Base-by-base conservation (phyloP, 768 basidiomycete species). In the Leccinum disarticulatum region DNA sequence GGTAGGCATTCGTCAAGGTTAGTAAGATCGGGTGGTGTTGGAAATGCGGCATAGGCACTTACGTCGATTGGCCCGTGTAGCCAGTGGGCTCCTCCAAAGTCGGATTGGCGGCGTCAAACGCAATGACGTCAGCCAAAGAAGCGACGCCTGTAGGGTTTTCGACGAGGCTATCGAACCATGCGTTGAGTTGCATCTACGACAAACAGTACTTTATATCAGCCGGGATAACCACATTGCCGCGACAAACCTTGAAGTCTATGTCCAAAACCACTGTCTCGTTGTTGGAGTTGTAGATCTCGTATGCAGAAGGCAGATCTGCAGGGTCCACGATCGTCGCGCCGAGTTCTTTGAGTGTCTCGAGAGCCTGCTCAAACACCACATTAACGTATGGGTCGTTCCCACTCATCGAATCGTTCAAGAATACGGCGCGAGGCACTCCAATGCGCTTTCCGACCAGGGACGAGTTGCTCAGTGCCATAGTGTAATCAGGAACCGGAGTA, bases 281-380 rank as follows among this genome's bases (percentile, higher is more conserved):
- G 14, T 79, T 78, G 0, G 81, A 81, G 3, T 64, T 60, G 19
- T 77, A 64, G 11, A 84, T 77, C 55, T 83, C 84, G 1, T 79
- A 76, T 3, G 81, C 82, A 28, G 81, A 81, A 0, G 86, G 84
- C 27, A 88, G 68, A 66, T 87, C 83, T 3, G 86, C 84, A 1
- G 86, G 85, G 65, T 89, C 87, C 4, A 88, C 76, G 14, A 88
- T 74, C 1, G 80, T 77, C 19, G 80, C 80, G 11, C 80, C 81
- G 5, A 81, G 73, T 1, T 56, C 54, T 25, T 70, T 65, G 33
- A 81, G 68, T 2, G 70, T 73, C 58, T 73, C 72, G n/a, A 82
- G 57, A 3, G 79, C 74, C 9, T 70, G 72, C 43, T 77, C 73
- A 64, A 81, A 81, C 25, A 75, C 75, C 6, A 76, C 57, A 10